phyloP scores from a whole-genome alignment of 768 basidiomycete species.

The Hydnomerulius pinastri region DNA sequence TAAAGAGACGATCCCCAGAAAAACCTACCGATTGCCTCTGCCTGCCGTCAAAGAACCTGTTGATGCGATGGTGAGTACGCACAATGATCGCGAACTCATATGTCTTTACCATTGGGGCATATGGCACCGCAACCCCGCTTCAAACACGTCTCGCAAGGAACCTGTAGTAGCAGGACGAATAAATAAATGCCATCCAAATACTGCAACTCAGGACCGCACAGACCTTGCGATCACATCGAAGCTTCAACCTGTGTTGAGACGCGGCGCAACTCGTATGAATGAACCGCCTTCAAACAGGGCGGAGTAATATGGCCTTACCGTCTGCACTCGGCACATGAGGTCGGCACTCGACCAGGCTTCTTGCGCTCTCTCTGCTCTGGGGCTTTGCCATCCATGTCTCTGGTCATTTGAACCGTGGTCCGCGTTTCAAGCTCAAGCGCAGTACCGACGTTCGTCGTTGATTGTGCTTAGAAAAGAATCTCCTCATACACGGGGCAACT shows the following conservation, averaged over 20 bases:
- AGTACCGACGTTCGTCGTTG: too few species aligned
- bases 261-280: background rate
- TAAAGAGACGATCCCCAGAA: background rate
- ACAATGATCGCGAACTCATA: constrained; percentile 6
- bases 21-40: constrained; percentile 54
- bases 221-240: constrained; percentile 67
- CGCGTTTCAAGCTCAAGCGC: too few species aligned
- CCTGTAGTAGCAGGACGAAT: constrained; percentile 36
- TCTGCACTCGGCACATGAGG: constrained; percentile 43
- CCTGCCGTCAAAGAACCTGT: constrained; percentile 59
- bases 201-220: background rate
- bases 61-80: background rate
- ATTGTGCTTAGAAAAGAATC: background rate
- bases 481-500: too few species aligned
- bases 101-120: constrained; percentile 66
- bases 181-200: constrained; percentile 11
- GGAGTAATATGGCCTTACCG: constrained; percentile 25
- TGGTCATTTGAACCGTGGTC: constrained; percentile 6
- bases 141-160: constrained; percentile 78
- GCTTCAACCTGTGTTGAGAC: constrained; percentile 47
- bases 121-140: constrained; percentile 74
- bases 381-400: constrained; percentile 8
- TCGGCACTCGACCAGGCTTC: constrained; percentile 50
- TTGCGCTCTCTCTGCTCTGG: constrained; percentile 37
- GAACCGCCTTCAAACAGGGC: background rate